Evolutionary conservation across 164 flowering plant species (phyloP), one percentile per base, ranked within the genome.

Genomic region (Tetracentron sinense): DNA sequence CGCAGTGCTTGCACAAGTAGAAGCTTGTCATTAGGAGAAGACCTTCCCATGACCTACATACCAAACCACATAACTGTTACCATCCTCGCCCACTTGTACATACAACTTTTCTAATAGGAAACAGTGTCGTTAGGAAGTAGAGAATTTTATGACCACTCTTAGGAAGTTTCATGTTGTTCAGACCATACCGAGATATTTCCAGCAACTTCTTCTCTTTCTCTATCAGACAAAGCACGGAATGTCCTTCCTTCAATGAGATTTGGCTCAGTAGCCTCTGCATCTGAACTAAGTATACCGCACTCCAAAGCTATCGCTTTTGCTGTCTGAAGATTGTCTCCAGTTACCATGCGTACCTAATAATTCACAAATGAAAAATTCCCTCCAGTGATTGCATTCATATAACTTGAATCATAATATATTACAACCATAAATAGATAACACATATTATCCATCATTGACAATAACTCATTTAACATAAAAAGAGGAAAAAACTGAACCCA

Each of bases 241-340:
- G 33, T 60, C 67, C 68, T 84, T 55, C 98, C 98, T 66, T 93
- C 97, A 50, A 93, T 89, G 42, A 93, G 62, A 72, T 64, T 76
- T 28, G 95, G 96, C 62, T 81, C 84, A 11, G 81, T 56, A 47
- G 83, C 85, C 62, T 82, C 91, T 22, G 64, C 82, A 64, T 79
- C 78, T 47, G 89, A 75, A 30, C 27, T 50, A 42, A 93, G 77
- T 60, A 93, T 93, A 2, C 98, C 98, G 72, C 98, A 90, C 69
- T 93, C 98, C 78, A 87, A 50, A 51, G 98, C 98, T 56, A 93
- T 93, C 70, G 98, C 97, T 81, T 66, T 90, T 2, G 98, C 98
- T 64, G 98, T 93, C 62, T 86, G 81, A 54, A 84, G 58, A 75
- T 93, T 93, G 76, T 93, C 98, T 58, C 98, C 98, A 23, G 98